These are phyloP conservation scores for Mycena filopes DNA, from an alignment of 768 basidiomycete species.

Conservation along the genomic window DNA sequence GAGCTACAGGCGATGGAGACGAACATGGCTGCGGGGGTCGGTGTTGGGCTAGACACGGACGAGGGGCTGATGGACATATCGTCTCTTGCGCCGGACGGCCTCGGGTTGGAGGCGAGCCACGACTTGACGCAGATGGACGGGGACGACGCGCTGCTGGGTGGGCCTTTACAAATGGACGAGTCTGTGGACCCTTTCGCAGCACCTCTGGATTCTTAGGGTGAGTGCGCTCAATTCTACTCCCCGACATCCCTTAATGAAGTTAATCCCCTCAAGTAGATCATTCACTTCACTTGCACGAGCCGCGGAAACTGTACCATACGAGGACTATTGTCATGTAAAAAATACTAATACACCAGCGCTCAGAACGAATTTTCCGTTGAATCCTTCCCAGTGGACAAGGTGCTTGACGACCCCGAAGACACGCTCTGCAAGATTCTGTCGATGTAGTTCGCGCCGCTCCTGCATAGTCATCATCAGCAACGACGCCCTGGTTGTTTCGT, in stretches of 20 bases:
- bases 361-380: constrained; percentile 91
- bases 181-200: constrained; percentile 67
- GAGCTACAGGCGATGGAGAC: constrained; percentile 67
- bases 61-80: constrained; percentile 71
- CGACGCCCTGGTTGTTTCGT: not conserved
- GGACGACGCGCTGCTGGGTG: constrained; percentile 66
- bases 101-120: constrained; percentile 62
- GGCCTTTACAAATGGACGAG: constrained; percentile 64
- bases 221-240: not conserved
- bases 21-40: constrained; percentile 51
- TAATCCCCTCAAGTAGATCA: no score
- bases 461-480: constrained; percentile 39
- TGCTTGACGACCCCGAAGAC: constrained; percentile 90
- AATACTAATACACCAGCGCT: constrained; percentile 2
- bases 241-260: no score
- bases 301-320: not conserved
- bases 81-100: constrained; percentile 71
- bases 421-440: constrained; percentile 87
- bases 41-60: constrained; percentile 45
- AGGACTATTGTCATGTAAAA: not conserved
- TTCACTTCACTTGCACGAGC: not conserved
- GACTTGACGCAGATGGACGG: constrained; percentile 68
- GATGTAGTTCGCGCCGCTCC: constrained; percentile 93
- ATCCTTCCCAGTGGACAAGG: constrained; percentile 84
- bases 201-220: not conserved